Conservation (phyloP, 495 filamentous ascomycete genomes). For the Daldinia concentrica region DNA sequence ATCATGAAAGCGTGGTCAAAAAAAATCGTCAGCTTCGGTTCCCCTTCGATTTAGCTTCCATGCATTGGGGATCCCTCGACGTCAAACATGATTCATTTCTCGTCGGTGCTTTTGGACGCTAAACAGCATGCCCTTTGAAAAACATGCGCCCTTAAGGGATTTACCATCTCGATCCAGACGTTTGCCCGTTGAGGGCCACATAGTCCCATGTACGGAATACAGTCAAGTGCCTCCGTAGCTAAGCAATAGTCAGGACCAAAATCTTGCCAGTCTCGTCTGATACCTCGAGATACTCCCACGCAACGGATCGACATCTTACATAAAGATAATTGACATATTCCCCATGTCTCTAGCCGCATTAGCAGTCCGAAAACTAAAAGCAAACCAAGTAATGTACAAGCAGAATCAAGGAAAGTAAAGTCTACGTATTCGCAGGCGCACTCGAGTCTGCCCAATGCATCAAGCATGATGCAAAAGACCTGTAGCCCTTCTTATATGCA, state of each 20-base stretch:
- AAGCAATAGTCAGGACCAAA: slow-evolving; percentile 14
- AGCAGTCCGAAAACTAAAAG: not conserved
- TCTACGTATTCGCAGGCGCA: slow-evolving; percentile 9
- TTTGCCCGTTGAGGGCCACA: not conserved
- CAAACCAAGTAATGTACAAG: not conserved
- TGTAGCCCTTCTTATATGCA: not conserved
- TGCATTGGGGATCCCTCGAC: slow-evolving; percentile 11
- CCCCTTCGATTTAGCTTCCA: slow-evolving; percentile 38
- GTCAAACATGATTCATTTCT: slow-evolving; percentile 9
- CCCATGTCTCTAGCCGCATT: slow-evolving; percentile 1
- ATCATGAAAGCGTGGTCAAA: not conserved
- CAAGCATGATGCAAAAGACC: slow-evolving; percentile 6
- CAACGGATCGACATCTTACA: slow-evolving; percentile 1
- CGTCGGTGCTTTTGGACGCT: slow-evolving; percentile 17
- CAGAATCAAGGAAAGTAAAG: slow-evolving; percentile 1
- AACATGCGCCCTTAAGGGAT: not conserved
- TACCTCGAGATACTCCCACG: slow-evolving; percentile 22
- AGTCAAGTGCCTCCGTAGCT: slow-evolving; percentile 11
- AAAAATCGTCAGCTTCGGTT: slow-evolving; percentile 27
- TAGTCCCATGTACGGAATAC: slow-evolving; percentile 8
- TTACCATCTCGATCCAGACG: slow-evolving; percentile 32
- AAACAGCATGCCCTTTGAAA: not conserved
- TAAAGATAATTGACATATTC: not conserved
- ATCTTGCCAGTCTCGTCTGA: slow-evolving; percentile 30
- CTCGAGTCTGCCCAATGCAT: slow-evolving; percentile 31